Conservation (phyloP, 495 filamentous ascomycete genomes). For the Diplogelasinospora grovesii region DNA sequence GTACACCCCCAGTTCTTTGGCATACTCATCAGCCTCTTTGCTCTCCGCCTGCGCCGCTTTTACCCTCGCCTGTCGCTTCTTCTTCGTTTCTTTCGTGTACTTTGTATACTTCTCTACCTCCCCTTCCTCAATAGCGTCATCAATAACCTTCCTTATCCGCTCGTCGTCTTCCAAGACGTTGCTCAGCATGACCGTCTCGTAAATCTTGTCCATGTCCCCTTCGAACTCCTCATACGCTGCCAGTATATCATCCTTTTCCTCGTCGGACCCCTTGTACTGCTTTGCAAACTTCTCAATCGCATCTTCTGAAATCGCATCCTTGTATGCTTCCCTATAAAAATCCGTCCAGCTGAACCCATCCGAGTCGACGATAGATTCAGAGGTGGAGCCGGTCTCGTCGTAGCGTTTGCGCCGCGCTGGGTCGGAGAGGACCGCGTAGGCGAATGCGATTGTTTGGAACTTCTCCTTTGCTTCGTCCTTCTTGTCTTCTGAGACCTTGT, state of each 20-base stretch:
- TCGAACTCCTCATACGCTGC: conserved; percentile 61
- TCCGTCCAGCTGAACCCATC: conserved; percentile 84
- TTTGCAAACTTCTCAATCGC: conserved; percentile 64
- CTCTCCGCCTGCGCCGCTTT: conserved; percentile 59
- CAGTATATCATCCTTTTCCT: conserved; percentile 71
- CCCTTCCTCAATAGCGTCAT: conserved; percentile 65
- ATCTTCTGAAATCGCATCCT: conserved; percentile 59
- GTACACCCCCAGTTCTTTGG: conserved; percentile 63
- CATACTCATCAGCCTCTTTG: conserved; percentile 64
- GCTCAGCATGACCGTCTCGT: conserved; percentile 77
- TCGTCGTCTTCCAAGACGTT: conserved; percentile 81
- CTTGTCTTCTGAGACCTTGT: conserved; percentile 62
- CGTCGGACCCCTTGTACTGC: conserved; percentile 79
- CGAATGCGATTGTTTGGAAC: conserved; percentile 89
- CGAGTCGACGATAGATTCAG: conserved; percentile 61
- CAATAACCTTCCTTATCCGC: conserved; percentile 71
- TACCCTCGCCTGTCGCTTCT: conserved; percentile 54
- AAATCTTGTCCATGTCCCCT: conserved; percentile 69
- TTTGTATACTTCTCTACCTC: conserved; percentile 57
- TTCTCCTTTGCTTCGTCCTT: conserved; percentile 63
- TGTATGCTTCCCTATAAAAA: conserved; percentile 79
- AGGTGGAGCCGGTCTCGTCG: conserved; percentile 80
- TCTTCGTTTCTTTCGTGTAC: conserved; percentile 66
- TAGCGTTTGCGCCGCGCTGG: conserved; percentile 69
- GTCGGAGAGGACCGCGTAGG: conserved; percentile 88